Percentiles rank a stretch among this genome's conserved stretches.
Evolutionary conservation across 2,329 filamentous ascomycete genomes (phyloP).

Genomic region (Pestalotiopsis sp.): DNA sequence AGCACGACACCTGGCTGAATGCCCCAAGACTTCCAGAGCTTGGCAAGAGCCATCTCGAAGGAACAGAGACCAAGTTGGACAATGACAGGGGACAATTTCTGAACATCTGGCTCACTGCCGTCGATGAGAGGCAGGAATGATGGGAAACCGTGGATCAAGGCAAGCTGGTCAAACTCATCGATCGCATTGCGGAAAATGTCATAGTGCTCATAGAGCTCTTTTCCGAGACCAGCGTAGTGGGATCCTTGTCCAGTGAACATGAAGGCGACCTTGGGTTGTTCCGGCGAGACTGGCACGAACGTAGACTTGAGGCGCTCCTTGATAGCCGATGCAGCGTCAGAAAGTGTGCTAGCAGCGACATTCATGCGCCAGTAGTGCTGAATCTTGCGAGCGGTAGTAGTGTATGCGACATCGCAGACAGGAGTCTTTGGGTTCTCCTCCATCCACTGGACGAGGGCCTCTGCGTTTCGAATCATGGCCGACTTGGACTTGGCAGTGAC

Average conservation of each 20-base stretch:
- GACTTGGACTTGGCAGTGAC: slow-evolving; percentile 57
- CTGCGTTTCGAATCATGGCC: slow-evolving; percentile 59
- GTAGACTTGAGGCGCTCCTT: slow-evolving; percentile 41
- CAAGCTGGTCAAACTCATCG: slow-evolving; percentile 57
- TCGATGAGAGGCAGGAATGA: slow-evolving; percentile 54
- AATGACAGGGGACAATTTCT: slow-evolving; percentile 48
- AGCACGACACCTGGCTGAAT: slow-evolving; percentile 55
- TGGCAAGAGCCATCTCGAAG: slow-evolving; percentile 58
- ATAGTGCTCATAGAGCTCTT: slow-evolving; percentile 48
- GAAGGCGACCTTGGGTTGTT: slow-evolving; percentile 50
- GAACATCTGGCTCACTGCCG: slow-evolving; percentile 42
- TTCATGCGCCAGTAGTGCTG: slow-evolving; percentile 60
- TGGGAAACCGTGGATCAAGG: slow-evolving; percentile 53
- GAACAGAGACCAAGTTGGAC: slow-evolving; percentile 55
- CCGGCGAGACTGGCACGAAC: slow-evolving; percentile 41
- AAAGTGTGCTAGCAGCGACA: slow-evolving; percentile 40
- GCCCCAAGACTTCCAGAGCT: slow-evolving; percentile 57
- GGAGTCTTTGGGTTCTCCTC: slow-evolving; percentile 51
- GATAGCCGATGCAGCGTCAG: slow-evolving; percentile 44
- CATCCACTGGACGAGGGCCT: slow-evolving; percentile 55
- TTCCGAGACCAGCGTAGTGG: slow-evolving; percentile 51
- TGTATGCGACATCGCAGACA: slow-evolving; percentile 62
- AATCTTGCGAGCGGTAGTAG: slow-evolving; percentile 64
- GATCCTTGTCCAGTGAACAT: slow-evolving; percentile 59
- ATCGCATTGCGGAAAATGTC: slow-evolving; percentile 51